Conservation (phyloP, 345 rosid species). For the Dimocarpus longan region DNA sequence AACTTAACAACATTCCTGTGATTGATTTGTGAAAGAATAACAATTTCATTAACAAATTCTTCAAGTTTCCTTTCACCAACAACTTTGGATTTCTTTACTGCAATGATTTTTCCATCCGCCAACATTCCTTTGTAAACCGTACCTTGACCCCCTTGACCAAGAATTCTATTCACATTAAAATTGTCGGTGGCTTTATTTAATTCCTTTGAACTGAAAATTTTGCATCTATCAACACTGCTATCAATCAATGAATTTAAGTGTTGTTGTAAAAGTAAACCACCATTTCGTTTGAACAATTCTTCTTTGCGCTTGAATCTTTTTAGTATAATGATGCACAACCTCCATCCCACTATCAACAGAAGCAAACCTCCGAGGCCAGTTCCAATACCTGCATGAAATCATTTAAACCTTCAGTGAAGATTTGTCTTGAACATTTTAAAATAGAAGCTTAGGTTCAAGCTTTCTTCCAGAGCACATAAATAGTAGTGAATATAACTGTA, state of each 20-base stretch:
- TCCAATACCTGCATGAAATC: too few relatives aligned
- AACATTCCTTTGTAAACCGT: too few relatives aligned
- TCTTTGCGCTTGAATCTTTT: too few relatives aligned
- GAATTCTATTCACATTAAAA: background rate
- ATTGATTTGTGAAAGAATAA: background rate
- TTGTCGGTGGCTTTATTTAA: background rate
- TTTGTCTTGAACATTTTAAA: too few relatives aligned
- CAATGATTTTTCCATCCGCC: background rate
- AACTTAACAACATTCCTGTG: constrained; percentile 6
- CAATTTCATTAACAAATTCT: background rate
- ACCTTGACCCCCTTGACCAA: too few relatives aligned
- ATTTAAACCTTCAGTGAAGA: too few relatives aligned
- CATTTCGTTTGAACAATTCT: background rate
- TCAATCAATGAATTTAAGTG: background rate
- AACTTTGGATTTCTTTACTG: background rate
- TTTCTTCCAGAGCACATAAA: too few relatives aligned
- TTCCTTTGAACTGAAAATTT: background rate
- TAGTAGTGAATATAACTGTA: too few relatives aligned
- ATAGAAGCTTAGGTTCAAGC: too few relatives aligned
- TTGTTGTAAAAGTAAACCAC: background rate
- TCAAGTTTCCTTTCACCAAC: background rate
- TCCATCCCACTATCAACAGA: too few relatives aligned
- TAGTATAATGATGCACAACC: too few relatives aligned
- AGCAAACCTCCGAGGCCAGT: too few relatives aligned
- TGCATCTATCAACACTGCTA: background rate